These are phyloP conservation scores for Mycena leptocephala DNA, from an alignment of 768 basidiomycete genomes.

Conservation along the genomic window DNA sequence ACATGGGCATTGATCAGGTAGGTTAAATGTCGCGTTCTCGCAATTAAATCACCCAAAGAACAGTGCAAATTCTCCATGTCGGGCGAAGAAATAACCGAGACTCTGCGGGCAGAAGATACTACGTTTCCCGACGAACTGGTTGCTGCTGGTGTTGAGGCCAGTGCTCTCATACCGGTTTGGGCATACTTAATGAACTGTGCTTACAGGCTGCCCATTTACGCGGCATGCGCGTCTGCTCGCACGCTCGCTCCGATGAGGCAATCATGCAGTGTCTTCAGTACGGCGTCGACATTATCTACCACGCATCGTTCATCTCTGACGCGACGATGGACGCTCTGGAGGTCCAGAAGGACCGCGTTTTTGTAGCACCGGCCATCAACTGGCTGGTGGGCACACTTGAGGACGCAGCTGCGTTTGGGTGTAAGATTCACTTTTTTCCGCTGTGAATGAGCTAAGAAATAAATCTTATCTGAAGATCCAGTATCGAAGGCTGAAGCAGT, in stretches of 20 bases:
- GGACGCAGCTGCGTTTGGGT: conserved; percentile 45
- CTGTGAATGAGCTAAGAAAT: neutral
- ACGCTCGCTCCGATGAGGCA: conserved; percentile 53
- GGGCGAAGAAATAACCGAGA: conserved; percentile 53
- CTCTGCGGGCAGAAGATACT: conserved; percentile 51
- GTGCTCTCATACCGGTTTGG: neutral
- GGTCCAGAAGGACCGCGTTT: conserved; percentile 52
- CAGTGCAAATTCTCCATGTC: conserved; percentile 55
- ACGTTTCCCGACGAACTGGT: conserved; percentile 53
- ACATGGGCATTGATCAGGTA: conserved; percentile 32
- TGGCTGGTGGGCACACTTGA: conserved; percentile 43
- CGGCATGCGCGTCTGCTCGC: conserved; percentile 56
- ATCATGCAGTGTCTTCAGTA: conserved; percentile 53
- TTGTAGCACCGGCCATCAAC: conserved; percentile 52
- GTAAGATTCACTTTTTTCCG: conserved; percentile 6
- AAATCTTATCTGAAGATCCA: conserved; percentile 10
- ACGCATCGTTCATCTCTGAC: conserved; percentile 53
- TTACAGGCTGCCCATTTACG: conserved; percentile 46
- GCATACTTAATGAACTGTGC: too few species aligned
- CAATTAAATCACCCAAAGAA: neutral
- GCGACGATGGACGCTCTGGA: conserved; percentile 53
- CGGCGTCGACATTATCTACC: conserved; percentile 50
- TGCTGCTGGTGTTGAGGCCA: conserved; percentile 49
- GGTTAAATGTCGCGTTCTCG: neutral
- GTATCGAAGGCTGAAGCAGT: conserved; percentile 36